Conservation (phyloP, 129 eudicot genomes). For the Pseudognaphalium luteoalbum region DNA sequence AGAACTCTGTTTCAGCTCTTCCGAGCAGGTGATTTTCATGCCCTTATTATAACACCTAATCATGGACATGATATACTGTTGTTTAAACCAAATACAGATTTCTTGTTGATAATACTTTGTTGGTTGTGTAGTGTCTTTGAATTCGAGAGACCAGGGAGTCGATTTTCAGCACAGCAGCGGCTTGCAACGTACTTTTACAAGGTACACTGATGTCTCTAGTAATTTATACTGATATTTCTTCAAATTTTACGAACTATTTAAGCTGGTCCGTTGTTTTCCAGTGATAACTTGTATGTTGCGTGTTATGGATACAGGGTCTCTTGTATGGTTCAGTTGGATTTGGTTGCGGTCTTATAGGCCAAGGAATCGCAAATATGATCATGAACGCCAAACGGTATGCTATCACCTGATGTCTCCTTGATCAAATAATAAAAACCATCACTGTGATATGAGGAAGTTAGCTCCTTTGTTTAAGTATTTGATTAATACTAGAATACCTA, state of each 20-base stretch:
- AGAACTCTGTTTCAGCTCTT: slow-evolving; percentile 63
- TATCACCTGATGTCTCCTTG: neutral
- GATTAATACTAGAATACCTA: slow-evolving; percentile 11
- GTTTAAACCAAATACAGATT: neutral
- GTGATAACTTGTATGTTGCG: slow-evolving; percentile 24
- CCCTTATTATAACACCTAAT: neutral
- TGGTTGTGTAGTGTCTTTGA: neutral
- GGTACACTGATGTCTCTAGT: slow-evolving; percentile 42
- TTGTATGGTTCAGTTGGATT: slow-evolving; percentile 94
- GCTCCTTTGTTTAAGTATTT: neutral
- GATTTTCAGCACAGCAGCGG: slow-evolving; percentile 79
- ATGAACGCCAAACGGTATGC: slow-evolving; percentile 91
- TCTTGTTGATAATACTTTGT: neutral
- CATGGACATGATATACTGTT: neutral
- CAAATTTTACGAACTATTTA: neutral
- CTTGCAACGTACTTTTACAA: slow-evolving; percentile 85
- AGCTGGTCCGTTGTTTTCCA: neutral
- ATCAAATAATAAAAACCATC: slow-evolving; percentile 5
- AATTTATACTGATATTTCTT: slow-evolving; percentile 1
- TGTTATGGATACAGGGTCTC: slow-evolving; percentile 58
- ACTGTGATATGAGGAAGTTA: slow-evolving; percentile 16
- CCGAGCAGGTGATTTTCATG: slow-evolving; percentile 77
- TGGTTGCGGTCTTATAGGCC: slow-evolving; percentile 93
- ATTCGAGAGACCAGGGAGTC: slow-evolving; percentile 89
- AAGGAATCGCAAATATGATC: slow-evolving; percentile 91